Evolutionary conservation across 2,329 filamentous ascomycete species (phyloP).

Genomic region (Peltaster fructicola): DNA sequence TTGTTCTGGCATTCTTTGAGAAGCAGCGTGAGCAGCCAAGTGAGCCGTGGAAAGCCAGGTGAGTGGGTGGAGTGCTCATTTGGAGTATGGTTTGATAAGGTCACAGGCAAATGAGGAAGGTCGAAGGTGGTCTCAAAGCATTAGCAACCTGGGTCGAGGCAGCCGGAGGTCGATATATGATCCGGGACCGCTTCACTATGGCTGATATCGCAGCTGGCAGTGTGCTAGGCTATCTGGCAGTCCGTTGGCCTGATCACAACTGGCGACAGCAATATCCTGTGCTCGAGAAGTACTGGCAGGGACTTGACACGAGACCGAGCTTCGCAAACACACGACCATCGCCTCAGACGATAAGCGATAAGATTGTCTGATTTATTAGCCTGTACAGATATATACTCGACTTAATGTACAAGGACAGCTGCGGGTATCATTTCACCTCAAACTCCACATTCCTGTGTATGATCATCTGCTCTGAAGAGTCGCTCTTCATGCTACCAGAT

Average conservation of each 20-base stretch:
- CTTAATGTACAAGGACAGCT: no score
- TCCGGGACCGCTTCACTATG: slow-evolving; percentile 17
- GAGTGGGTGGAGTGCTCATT: background rate
- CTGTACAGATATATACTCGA: no score
- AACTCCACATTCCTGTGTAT: background rate
- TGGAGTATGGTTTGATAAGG: no score
- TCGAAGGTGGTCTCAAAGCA: slow-evolving; percentile 18
- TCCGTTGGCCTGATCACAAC: slow-evolving; percentile 16
- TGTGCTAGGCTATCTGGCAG: slow-evolving; percentile 19
- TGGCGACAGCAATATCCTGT: slow-evolving; percentile 20
- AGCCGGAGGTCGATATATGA: slow-evolving; percentile 11
- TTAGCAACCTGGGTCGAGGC: slow-evolving; percentile 15
- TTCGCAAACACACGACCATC: slow-evolving; percentile 18
- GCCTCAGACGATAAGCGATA: slow-evolving; percentile 19
- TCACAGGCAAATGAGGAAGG: slow-evolving; percentile 21
- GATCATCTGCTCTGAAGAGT: slow-evolving; percentile 1
- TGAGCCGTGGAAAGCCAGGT: slow-evolving; percentile 16
- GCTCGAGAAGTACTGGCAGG: slow-evolving; percentile 28
- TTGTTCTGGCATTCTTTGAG: slow-evolving; percentile 22
- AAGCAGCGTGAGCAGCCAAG: slow-evolving; percentile 16
- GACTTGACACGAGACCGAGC: slow-evolving; percentile 26
- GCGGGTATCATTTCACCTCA: background rate
- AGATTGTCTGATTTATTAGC: slow-evolving; percentile 15
- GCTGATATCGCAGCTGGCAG: slow-evolving; percentile 20
- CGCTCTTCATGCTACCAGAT: background rate